phyloP scores from a whole-genome alignment of 192 early-diverging fungal species.

The Coemansia umbellata region DNA sequence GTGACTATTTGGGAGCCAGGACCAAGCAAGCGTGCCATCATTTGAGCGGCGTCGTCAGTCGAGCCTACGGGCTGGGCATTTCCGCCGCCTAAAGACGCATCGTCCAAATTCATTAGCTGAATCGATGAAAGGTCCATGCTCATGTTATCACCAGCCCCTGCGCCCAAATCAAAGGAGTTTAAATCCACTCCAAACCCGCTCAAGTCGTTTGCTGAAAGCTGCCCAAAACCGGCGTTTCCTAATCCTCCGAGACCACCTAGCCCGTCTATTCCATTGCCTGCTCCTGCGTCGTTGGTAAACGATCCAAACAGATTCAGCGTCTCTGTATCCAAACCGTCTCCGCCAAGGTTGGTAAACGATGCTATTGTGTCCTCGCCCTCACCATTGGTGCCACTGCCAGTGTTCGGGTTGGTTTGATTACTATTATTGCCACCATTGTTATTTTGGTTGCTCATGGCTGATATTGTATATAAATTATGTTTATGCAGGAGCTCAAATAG shows the following conservation, averaged over 20 bases:
- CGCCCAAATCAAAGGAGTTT: constrained; percentile 18
- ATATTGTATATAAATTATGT: neutral
- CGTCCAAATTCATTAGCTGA: constrained; percentile 33
- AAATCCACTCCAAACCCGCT: constrained; percentile 37
- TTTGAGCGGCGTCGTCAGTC: constrained; percentile 23
- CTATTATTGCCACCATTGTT: neutral
- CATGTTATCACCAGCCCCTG: neutral
- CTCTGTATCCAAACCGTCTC: constrained; percentile 21
- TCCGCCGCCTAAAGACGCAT: constrained; percentile 1
- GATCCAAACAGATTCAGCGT: constrained; percentile 36
- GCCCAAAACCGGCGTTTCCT: constrained; percentile 6
- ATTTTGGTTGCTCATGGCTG: constrained; percentile 5
- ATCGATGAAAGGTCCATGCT: constrained; percentile 37
- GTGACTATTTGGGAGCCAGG: constrained; percentile 2
- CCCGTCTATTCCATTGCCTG: neutral
- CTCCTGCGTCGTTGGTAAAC: constrained; percentile 29
- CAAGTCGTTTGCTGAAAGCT: constrained; percentile 15
- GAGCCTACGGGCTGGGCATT: neutral
- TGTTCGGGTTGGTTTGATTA: neutral
- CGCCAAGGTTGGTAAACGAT: constrained; percentile 30
- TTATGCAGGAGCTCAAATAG: no score
- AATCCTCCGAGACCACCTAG: neutral
- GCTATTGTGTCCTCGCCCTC: constrained; percentile 14
- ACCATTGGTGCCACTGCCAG: neutral
- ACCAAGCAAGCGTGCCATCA: constrained; percentile 31